These are phyloP conservation scores for Drosera capensis DNA, from an alignment of 148 eudicot genomes.

Conservation along the genomic window DNA sequence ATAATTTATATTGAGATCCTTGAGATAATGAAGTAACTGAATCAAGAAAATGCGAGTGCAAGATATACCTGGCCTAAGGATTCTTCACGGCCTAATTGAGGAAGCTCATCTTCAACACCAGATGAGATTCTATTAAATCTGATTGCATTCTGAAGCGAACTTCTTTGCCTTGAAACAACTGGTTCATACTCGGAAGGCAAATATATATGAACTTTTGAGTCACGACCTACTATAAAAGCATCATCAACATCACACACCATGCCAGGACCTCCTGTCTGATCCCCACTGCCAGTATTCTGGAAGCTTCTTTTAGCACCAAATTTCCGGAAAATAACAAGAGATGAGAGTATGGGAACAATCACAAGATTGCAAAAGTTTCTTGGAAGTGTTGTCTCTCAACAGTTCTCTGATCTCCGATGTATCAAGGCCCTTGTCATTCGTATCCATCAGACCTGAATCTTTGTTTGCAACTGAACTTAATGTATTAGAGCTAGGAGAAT, in stretches of 20 bases:
- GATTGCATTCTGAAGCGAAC: slow-evolving; percentile 11
- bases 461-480: slow-evolving; percentile 20
- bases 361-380: slow-evolving; percentile 64
- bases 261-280: slow-evolving; percentile 10
- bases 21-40: too few relatives aligned
- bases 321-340: slow-evolving; percentile 47
- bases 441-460: slow-evolving; percentile 18
- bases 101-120: slow-evolving; percentile 14
- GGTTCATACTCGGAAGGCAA: slow-evolving; percentile 15
- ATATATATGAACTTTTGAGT: slow-evolving; percentile 40
- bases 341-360: slow-evolving; percentile 45
- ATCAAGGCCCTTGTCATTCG: slow-evolving; percentile 12
- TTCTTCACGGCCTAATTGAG: slow-evolving; percentile 69
- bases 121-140: slow-evolving; percentile 11
- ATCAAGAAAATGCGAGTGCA: slow-evolving; percentile 49
- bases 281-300: slow-evolving; percentile 10
- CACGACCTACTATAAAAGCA: slow-evolving; percentile 34
- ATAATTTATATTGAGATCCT: too few relatives aligned
- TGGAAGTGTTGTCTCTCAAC: slow-evolving; percentile 39
- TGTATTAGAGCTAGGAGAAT: slow-evolving; percentile 32
- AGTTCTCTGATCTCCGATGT: slow-evolving; percentile 35
- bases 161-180: slow-evolving; percentile 12
- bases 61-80: slow-evolving; percentile 58
- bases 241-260: slow-evolving; percentile 14
- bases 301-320: slow-evolving; percentile 25